Base-by-base conservation (phyloP, 2,329 filamentous ascomycete species). In the Thyridium curvatum region DNA sequence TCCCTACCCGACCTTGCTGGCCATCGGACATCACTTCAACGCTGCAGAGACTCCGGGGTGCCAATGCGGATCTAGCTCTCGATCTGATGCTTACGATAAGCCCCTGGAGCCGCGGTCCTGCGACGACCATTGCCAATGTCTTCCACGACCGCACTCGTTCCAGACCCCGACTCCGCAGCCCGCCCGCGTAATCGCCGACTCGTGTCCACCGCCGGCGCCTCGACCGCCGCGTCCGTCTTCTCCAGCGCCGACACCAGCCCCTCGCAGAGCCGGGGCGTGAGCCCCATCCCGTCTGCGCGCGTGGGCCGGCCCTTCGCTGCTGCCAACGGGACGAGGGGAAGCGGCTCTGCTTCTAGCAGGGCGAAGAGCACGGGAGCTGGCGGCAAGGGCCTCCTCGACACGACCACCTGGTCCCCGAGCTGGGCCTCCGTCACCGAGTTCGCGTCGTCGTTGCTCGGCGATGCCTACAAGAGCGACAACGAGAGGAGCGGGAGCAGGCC, bases 401-500 rank as follows among this genome's bases (percentile, higher is more conserved):
- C 71, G 34, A 68, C 72, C 3, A 26, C 41, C 16, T 74, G 72
- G 64, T 58, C 66, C 2, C 66, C 73, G 26, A 70, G 66, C 50
- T 79, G 74, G 74, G 62, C 68, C 3, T 74, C 73, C 5, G 67
- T 79, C 3, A 70, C 75, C 41, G 72, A 69, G 30, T 64, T 79
- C 37, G 72, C 74, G 6, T 64, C 70, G 3, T 70, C 69, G 4
- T 46, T 70, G 9, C 46, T 71, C 12, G 59, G 43, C 18, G 59
- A 62, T 10, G 53, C 50, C 16, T 56, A 58, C 36, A 57, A 46
- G 30, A 61, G 56, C 40, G 61, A 62, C 26, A 46, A 52, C 10
- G 58, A 56, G 8, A 54, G 51, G 38, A 52, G 47, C 32, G 51
- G 51, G 14, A 51, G 49, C 34, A 54, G 56, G 41, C 37, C 55